Evolutionary conservation across 2,329 filamentous ascomycete genomes (phyloP).

Genomic region (Arachnopeziza araneosa): DNA sequence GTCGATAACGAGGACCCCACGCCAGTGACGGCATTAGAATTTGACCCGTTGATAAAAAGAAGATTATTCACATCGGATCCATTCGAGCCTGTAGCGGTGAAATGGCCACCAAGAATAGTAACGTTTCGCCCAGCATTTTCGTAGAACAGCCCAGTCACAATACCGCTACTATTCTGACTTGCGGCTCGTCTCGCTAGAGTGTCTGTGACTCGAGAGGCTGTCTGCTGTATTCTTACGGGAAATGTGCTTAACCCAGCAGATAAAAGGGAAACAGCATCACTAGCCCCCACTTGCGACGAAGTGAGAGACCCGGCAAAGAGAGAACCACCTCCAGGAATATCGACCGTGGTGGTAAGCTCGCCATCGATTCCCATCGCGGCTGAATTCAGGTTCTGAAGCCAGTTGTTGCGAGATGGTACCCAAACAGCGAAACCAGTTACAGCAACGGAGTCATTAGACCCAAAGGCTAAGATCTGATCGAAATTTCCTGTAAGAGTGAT

Average conservation of each 20-base stretch:
- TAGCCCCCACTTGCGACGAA: slow-evolving; percentile 67
- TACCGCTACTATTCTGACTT: slow-evolving; percentile 51
- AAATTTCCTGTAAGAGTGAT: slow-evolving; percentile 81
- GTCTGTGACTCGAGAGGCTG: slow-evolving; percentile 17
- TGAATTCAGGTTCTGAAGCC: slow-evolving; percentile 74
- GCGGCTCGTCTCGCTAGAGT: neutral
- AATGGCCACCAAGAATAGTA: slow-evolving; percentile 84
- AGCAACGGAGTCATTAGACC: slow-evolving; percentile 51
- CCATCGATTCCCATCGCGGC: slow-evolving; percentile 64
- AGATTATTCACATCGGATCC: slow-evolving; percentile 74
- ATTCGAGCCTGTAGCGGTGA: slow-evolving; percentile 63
- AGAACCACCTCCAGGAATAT: slow-evolving; percentile 52
- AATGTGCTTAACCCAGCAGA: slow-evolving; percentile 47
- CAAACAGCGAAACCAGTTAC: slow-evolving; percentile 82
- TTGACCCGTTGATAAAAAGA: slow-evolving; percentile 72
- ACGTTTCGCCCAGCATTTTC: slow-evolving; percentile 64
- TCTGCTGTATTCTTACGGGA: slow-evolving; percentile 49
- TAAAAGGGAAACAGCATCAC: slow-evolving; percentile 63
- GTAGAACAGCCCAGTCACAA: slow-evolving; percentile 78
- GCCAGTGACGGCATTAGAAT: slow-evolving; percentile 61
- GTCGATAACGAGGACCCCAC: slow-evolving; percentile 59
- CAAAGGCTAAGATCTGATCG: slow-evolving; percentile 63
- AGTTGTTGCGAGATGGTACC: slow-evolving; percentile 80
- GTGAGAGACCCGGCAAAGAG: slow-evolving; percentile 81
- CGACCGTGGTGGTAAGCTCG: slow-evolving; percentile 64